These are phyloP conservation scores for Globisporangium middletonii DNA, from an alignment of 352 stramenopile species.

Conservation along the genomic window DNA sequence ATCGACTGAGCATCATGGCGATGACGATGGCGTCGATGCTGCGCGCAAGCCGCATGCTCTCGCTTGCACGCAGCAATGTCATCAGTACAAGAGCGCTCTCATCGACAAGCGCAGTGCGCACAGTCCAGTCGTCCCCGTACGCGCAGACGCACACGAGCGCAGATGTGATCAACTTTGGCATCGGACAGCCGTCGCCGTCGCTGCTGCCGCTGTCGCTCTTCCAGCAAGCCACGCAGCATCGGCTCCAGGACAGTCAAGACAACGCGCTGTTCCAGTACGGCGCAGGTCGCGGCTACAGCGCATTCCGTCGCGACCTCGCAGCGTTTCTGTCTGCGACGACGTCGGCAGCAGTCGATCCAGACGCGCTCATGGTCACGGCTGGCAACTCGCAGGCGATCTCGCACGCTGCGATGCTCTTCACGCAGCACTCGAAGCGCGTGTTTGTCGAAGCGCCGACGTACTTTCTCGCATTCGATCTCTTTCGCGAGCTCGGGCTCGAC, in stretches of 20 bases:
- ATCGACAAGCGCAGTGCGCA: conserved; percentile 11
- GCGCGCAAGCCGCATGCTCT: not conserved
- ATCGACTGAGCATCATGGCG: not conserved
- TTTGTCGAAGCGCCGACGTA: conserved; percentile 92
- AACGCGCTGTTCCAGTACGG: conserved; percentile 70
- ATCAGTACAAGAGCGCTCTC: not conserved
- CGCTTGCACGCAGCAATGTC: too few species aligned
- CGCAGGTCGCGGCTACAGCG: conserved; percentile 53
- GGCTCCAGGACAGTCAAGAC: conserved; percentile 52
- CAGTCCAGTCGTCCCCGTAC: conserved; percentile 59
- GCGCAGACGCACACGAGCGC: conserved; percentile 57
- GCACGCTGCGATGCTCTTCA: conserved; percentile 70
- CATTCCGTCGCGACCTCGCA: conserved; percentile 63
- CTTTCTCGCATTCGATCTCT: conserved; percentile 90
- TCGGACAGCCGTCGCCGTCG: conserved; percentile 76
- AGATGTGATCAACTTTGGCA: conserved; percentile 75
- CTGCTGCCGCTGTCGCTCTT: conserved; percentile 72
- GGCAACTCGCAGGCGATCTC: conserved; percentile 91
- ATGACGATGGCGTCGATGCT: not conserved
- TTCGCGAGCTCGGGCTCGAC: conserved; percentile 83
- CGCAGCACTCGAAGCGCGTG: conserved; percentile 75
- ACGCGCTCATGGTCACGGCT: conserved; percentile 81
- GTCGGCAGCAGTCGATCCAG: conserved; percentile 23
- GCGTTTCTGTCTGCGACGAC: conserved; percentile 28
- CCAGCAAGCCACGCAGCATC: conserved; percentile 30